Base-by-base conservation (phyloP, 2,329 filamentous ascomycete species). In the Exophiala oligosperma region DNA sequence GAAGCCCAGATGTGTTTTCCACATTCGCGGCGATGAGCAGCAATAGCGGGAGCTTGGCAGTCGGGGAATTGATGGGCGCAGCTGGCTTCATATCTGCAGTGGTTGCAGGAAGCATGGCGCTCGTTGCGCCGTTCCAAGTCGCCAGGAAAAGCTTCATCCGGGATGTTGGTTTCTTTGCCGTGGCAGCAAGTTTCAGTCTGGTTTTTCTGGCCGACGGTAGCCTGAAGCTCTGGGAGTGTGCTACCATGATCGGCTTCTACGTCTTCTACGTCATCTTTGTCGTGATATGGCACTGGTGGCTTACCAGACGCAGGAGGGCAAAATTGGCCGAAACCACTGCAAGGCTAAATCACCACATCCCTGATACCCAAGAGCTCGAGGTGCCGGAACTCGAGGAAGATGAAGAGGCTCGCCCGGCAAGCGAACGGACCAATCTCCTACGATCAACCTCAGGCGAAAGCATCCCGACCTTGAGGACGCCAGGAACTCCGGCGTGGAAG, bases 1-100 rank as follows among this genome's bases (percentile, higher is more conserved):
- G 94, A 52, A 97, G 93, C 61, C 94, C 94, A 1, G 94, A 99
- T 74, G 92, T 99, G 47, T 99, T 99, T 74, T 97, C 92, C 65
- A 99, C 94, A 1, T 97, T 99, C 76, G 94, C 94, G 14, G 95
- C 94, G 66, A 97, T 99, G 91, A 88, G 87, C 69, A 96, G 92
- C 24, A 91, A 97, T 70, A 97, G 92, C 71, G 93, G 93, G n/a
- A 95, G 92, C 77, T 84, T 99, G 80, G 94, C 94, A 1, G 86
- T 99, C 41, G 94, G 94, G 47, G 94, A 99, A 76, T 81, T 99
- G 51, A 91, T 99, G 53, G 94, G 94, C 35, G 94, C 94, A 9
- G 94, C 94, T 35, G 87, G 91, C 63, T 99, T 99, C 76, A 99
- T 99, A 73, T 95, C 92, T 1, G 90, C 92, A 1, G 93, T 99